A percentile compares a stretch with the other conserved stretches of the same genome.
Conservation (phyloP, 2,329 filamentous ascomycete species). For the Colletotrichum sp. region DNA sequence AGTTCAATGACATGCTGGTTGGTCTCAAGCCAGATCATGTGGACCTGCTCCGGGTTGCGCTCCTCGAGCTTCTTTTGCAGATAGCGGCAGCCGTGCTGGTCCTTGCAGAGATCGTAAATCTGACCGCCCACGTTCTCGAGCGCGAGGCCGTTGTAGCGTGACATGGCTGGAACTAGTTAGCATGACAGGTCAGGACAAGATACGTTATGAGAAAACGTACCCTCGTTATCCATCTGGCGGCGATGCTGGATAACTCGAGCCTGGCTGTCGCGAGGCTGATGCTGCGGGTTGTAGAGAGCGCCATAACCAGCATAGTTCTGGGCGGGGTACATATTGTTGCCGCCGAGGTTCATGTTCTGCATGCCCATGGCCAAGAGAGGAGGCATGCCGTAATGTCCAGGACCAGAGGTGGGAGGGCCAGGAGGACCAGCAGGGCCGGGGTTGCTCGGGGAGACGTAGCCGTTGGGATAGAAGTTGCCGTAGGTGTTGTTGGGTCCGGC, state of each 20-base stretch:
- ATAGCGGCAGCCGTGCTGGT: constrained; percentile 97
- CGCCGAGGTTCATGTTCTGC: constrained; percentile 65
- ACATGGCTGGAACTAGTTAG: constrained; percentile 61
- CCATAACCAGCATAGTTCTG: constrained; percentile 66
- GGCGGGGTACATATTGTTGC: constrained; percentile 51
- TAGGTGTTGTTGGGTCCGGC: constrained; percentile 7
- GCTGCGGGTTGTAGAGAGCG: constrained; percentile 53
- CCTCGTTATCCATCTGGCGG: constrained; percentile 76
- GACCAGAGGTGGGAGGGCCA: neutral
- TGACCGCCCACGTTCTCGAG: constrained; percentile 82
- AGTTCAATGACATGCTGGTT: constrained; percentile 93
- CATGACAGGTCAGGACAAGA: neutral
- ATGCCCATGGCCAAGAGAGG: constrained; percentile 73
- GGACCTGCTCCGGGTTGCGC: constrained; percentile 79
- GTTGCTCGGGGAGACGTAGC: constrained; percentile 11
- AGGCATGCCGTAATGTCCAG: constrained; percentile 48
- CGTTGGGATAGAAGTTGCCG: constrained; percentile 13
- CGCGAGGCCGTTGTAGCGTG: constrained; percentile 82
- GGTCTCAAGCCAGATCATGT: constrained; percentile 94
- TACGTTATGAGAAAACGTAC: constrained; percentile 41
- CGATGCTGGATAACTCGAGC: constrained; percentile 77
- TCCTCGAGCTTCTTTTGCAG: constrained; percentile 98
- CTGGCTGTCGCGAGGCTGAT: constrained; percentile 74
- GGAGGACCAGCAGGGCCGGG: constrained; percentile 2
- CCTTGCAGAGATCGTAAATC: constrained; percentile 92